phyloP scores from a whole-genome alignment of 345 rosid species.

The Euphorbia peplus region DNA sequence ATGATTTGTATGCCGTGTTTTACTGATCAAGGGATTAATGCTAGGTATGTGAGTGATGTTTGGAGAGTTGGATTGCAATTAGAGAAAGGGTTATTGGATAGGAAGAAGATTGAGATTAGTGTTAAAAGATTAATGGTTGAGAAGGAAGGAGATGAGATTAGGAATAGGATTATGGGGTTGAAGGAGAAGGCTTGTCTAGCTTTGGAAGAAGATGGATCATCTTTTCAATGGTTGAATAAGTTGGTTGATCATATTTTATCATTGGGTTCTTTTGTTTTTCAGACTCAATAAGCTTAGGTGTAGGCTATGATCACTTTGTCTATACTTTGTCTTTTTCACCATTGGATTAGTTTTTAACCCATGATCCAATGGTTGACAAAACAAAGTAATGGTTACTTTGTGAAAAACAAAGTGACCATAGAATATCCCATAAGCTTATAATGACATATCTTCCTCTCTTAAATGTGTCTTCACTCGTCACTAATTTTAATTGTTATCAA shows the following conservation, averaged over 20 bases:
- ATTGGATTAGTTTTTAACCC: too few relatives aligned
- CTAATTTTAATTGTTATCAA: too few relatives aligned
- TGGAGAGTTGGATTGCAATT: slow-evolving; percentile 17
- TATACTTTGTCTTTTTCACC: too few relatives aligned
- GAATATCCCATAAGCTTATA: too few relatives aligned
- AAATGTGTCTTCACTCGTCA: too few relatives aligned
- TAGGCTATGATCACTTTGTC: too few relatives aligned
- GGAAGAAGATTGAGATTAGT: slow-evolving; percentile 1
- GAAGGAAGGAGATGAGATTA: slow-evolving; percentile 11
- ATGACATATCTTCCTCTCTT: too few relatives aligned
- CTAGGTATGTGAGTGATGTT: slow-evolving; percentile 19
- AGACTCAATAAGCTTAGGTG: background rate
- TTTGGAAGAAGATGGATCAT: slow-evolving; percentile 11
- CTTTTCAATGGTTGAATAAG: slow-evolving; percentile 1
- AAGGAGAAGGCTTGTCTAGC: slow-evolving; percentile 10
- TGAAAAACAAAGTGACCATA: too few relatives aligned
- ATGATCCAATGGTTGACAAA: too few relatives aligned
- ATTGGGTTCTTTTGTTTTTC: background rate
- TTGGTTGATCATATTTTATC: slow-evolving; percentile 12
- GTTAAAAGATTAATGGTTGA: slow-evolving; percentile 12
- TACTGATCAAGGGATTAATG: slow-evolving; percentile 11
- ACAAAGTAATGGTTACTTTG: too few relatives aligned
- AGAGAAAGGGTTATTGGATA: slow-evolving; percentile 7
- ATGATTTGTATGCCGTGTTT: slow-evolving; percentile 20
- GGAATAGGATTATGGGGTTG: background rate